phyloP scores from a whole-genome alignment of 192 early-diverging fungal species.

The Rhizophagus sp. region DNA sequence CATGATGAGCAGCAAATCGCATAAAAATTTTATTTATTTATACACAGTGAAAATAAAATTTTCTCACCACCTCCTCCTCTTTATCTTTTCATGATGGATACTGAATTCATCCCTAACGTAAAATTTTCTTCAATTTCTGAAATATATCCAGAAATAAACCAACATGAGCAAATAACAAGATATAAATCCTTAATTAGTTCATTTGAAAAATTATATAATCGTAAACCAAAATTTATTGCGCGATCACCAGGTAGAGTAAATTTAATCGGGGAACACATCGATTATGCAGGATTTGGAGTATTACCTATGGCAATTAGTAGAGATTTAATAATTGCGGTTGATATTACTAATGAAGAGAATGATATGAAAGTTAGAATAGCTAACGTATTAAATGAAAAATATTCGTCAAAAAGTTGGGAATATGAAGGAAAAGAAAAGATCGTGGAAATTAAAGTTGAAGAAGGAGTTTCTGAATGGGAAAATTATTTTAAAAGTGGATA shows the following conservation, averaged over 20 bases:
- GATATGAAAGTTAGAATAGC: slow-evolving; percentile 49
- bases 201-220: slow-evolving; percentile 58
- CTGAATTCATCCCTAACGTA: neutral
- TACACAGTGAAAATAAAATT: no score
- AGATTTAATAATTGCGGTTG: slow-evolving; percentile 65
- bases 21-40: no score
- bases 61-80: neutral
- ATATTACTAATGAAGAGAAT: slow-evolving; percentile 38
- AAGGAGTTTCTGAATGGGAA: slow-evolving; percentile 70
- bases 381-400: slow-evolving; percentile 57
- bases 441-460: slow-evolving; percentile 69
- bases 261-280: slow-evolving; percentile 96
- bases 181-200: slow-evolving; percentile 49
- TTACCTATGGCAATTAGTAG: slow-evolving; percentile 94
- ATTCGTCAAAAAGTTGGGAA: slow-evolving; percentile 49
- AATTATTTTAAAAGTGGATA: slow-evolving; percentile 95
- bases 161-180: slow-evolving; percentile 35
- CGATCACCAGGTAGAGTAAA: slow-evolving; percentile 95
- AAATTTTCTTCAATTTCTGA: slow-evolving; percentile 9
- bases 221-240: slow-evolving; percentile 75
- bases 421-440: slow-evolving; percentile 51
- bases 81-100: neutral
- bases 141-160: neutral
- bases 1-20: no score
- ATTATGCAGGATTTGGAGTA: slow-evolving; percentile 93